A percentile compares a stretch with the other conserved stretches of the same genome.
Conservation (phyloP, 78 protist genomes). For the Paulinella micropora region DNA sequence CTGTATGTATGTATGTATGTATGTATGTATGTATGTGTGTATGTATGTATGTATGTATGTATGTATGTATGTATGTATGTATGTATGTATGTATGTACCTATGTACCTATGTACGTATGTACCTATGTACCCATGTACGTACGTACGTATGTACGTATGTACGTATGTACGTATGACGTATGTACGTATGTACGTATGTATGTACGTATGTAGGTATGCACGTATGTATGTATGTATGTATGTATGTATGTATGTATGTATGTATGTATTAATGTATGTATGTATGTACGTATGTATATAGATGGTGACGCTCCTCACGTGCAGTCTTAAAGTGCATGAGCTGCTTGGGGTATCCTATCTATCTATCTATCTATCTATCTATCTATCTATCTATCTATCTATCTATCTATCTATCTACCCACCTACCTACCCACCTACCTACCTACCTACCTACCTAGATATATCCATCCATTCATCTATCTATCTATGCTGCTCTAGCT, state of each 20-base stretch:
- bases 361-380: too few relatives aligned
- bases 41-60: not conserved
- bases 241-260: not conserved
- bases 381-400: too few relatives aligned
- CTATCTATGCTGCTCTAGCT: too few relatives aligned
- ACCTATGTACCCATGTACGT: not conserved
- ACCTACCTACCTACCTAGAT: too few relatives aligned
- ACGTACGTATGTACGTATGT: not conserved
- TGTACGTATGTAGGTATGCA: not conserved
- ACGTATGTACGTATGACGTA: not conserved
- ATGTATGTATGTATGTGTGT: not conserved
- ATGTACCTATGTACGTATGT: not conserved
- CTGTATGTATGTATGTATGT: not conserved
- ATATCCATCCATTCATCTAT: too few relatives aligned
- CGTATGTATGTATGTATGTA: not conserved
- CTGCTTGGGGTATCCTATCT: too few relatives aligned
- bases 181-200: not conserved
- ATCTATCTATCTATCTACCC: too few relatives aligned
- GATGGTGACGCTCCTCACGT: too few relatives aligned
- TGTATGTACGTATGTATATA: too few relatives aligned
- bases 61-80: not conserved
- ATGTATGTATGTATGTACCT: not conserved
- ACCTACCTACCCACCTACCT: too few relatives aligned
- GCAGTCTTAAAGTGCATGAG: too few relatives aligned
- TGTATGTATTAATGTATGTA: too few relatives aligned